These are phyloP conservation scores for Parsonsia alboflavescens DNA, from an alignment of 257 asterid genomes.

Conservation along the genomic window DNA sequence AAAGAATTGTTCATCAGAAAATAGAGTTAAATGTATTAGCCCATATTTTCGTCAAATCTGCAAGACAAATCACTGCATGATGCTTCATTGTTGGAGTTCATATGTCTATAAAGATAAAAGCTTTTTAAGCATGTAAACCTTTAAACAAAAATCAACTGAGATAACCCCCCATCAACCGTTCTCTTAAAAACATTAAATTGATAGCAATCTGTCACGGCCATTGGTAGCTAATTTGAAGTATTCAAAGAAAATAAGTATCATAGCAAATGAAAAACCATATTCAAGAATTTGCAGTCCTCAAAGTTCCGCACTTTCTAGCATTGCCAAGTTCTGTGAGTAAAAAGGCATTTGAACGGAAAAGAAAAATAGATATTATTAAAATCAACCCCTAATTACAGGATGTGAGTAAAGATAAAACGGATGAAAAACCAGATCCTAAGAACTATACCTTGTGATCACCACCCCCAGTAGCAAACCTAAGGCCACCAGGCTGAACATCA, in stretches of 20 bases:
- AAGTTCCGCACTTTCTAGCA: slow-evolving; percentile 2
- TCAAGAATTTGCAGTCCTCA: background rate
- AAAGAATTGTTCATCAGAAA: background rate
- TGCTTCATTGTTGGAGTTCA: background rate
- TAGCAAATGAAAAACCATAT: background rate
- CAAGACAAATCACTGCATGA: background rate
- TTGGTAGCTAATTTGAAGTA: background rate
- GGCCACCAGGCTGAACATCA: slow-evolving; percentile 97
- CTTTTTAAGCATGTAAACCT: background rate
- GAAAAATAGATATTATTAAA: background rate
- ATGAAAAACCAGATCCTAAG: background rate
- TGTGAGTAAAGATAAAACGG: background rate
- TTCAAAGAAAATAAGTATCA: background rate
- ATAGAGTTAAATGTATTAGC: background rate
- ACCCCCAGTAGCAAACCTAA: slow-evolving; percentile 96
- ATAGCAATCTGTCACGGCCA: background rate
- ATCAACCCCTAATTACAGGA: background rate
- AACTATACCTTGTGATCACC: slow-evolving; percentile 84
- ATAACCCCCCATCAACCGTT: background rate
- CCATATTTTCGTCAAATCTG: background rate
- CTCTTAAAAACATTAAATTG: background rate
- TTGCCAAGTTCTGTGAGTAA: background rate
- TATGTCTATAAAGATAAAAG: background rate
- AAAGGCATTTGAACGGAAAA: background rate
- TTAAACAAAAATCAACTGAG: background rate